Percentiles rank a stretch among this genome's conserved stretches.
These are phyloP conservation scores for Pezicula radicicola DNA, from an alignment of 2,329 filamentous ascomycete species.

Conservation along the genomic window DNA sequence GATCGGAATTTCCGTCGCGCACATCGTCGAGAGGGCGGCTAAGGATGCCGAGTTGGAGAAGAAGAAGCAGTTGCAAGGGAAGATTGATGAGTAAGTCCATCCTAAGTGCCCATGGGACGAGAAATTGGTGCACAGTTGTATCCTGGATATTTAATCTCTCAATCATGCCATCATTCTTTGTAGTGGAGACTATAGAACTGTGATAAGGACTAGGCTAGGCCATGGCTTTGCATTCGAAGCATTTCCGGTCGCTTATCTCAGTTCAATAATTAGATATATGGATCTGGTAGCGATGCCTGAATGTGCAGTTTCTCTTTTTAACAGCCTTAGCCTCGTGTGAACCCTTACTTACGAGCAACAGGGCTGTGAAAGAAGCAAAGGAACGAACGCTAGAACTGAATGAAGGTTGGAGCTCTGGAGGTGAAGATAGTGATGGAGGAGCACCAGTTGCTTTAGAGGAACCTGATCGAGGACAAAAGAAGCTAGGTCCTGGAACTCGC, in stretches of 20 bases:
- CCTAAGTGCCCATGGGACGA: too few species aligned
- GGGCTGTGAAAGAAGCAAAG: conserved; percentile 10
- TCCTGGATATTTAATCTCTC: too few species aligned
- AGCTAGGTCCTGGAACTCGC: too few species aligned
- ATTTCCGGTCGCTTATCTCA: too few species aligned
- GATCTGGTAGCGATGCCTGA: too few species aligned
- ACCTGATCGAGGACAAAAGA: neutral
- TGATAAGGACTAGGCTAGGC: too few species aligned
- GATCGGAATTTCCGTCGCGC: conserved; percentile 54
- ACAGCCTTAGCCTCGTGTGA: neutral
- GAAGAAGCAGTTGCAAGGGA: conserved; percentile 12
- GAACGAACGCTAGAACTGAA: conserved; percentile 7
- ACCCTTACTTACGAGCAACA: conserved; percentile 4
- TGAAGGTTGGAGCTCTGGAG: conserved; percentile 23
- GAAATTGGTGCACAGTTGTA: too few species aligned
- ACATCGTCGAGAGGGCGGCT: conserved; percentile 16
- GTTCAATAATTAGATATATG: too few species aligned
- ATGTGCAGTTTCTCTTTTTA: neutral
- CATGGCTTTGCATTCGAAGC: too few species aligned
- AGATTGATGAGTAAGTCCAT: conserved; percentile 12
- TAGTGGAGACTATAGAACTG: too few species aligned
- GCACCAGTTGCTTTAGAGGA: conserved; percentile 2
- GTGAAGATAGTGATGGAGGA: conserved; percentile 21
- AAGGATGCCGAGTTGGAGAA: conserved; percentile 3
- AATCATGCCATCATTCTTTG: too few species aligned